phyloP scores from a whole-genome alignment of 345 rosid species.

The Boechera divaricarpa region DNA sequence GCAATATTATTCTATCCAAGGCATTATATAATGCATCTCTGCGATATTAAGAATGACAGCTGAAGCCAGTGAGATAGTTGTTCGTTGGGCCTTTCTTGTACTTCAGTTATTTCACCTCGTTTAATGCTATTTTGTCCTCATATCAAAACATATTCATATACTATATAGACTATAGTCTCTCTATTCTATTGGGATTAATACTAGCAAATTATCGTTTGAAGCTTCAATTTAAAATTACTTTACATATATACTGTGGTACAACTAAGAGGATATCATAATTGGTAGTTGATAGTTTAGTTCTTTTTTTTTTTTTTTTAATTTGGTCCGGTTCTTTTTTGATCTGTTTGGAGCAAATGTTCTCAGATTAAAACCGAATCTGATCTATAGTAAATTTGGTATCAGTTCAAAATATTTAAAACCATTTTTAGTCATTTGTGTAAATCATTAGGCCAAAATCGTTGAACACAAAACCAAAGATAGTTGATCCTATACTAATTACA shows the following conservation, averaged over 20 bases:
- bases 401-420: too few species aligned
- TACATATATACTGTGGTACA: conserved; percentile 1
- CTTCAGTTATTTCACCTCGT: conserved; percentile 29
- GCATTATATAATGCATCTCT: conserved; percentile 9
- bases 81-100: conserved; percentile 24
- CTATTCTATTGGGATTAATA: not conserved
- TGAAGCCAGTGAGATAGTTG: conserved; percentile 32
- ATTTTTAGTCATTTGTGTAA: too few species aligned
- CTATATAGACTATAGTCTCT: not conserved
- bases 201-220: not conserved
- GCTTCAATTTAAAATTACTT: not conserved
- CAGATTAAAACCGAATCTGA: too few species aligned
- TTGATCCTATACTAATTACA: too few species aligned
- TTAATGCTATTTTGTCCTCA: conserved; percentile 20
- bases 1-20: conserved; percentile 28
- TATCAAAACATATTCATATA: not conserved
- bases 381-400: too few species aligned
- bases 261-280: not conserved
- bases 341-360: too few species aligned
- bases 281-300: not conserved
- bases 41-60: conserved; percentile 39
- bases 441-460: too few species aligned
- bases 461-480: too few species aligned
- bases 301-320: too few species aligned
- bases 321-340: too few species aligned